Evolutionary conservation across 768 basidiomycete genomes (phyloP).

Genomic region (Boletus vinaceobasis): DNA sequence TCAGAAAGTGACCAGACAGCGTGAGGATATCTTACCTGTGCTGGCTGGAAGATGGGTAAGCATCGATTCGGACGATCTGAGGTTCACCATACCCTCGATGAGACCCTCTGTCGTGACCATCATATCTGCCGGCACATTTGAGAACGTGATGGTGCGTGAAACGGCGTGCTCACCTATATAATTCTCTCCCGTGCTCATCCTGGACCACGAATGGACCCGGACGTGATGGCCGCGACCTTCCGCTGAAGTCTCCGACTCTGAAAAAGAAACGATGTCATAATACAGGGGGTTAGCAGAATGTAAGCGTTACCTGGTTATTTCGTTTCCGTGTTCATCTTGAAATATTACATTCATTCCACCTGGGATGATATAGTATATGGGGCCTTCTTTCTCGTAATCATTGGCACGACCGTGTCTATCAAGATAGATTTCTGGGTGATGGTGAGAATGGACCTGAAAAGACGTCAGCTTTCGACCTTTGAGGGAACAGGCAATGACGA

Average conservation of each 20-base stretch:
- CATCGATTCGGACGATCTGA: conserved; percentile 24
- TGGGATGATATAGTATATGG: conserved; percentile 62
- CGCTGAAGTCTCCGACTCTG: conserved; percentile 53
- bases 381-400: conserved; percentile 21
- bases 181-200: conserved; percentile 54
- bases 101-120: conserved; percentile 21
- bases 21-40: conserved; percentile 16
- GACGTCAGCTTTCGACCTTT: conserved; percentile 5
- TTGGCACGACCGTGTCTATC: conserved; percentile 19
- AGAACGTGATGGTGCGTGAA: not conserved
- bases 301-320: conserved; percentile 52
- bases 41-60: conserved; percentile 15
- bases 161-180: conserved; percentile 46
- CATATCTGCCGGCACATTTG: conserved; percentile 21
- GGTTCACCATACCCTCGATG: conserved; percentile 25
- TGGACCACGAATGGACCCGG: conserved; percentile 52
- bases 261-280: not conserved
- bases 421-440: conserved; percentile 21
- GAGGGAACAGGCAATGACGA: not conserved
- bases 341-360: conserved; percentile 64
- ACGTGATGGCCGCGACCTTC: conserved; percentile 25
- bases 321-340: conserved; percentile 60
- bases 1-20: conserved; percentile 4
- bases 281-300: not conserved
- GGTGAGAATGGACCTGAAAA: conserved; percentile 24